Evolutionary conservation across 2,329 filamentous ascomycete species (phyloP).

Genomic region (Botrytis elliptica): DNA sequence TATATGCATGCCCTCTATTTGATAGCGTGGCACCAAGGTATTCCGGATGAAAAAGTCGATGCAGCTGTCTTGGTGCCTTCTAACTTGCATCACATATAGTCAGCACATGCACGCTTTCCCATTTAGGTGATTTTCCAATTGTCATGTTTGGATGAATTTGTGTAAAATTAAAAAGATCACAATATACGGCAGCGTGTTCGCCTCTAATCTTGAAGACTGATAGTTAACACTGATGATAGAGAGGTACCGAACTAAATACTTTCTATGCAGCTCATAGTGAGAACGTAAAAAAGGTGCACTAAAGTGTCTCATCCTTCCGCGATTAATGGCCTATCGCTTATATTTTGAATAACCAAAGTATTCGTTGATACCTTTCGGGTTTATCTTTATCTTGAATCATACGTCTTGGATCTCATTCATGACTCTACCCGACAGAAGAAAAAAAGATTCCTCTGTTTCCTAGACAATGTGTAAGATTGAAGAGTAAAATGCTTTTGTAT

Average conservation of each 20-base stretch:
- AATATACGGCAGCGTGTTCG: too few species aligned
- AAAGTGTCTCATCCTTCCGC: neutral
- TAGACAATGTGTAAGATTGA: neutral
- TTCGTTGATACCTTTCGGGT: neutral
- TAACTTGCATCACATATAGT: neutral
- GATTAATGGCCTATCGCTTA: neutral
- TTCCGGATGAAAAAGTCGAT: neutral
- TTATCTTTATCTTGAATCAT: neutral
- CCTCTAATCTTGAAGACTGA: too few species aligned
- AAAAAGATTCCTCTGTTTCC: neutral
- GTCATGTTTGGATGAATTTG: too few species aligned
- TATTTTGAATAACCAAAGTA: neutral
- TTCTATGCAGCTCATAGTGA: neutral
- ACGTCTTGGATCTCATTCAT: neutral
- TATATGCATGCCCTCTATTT: conserved; percentile 5
- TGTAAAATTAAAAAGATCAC: too few species aligned
- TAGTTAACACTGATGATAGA: too few species aligned
- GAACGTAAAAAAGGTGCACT: neutral
- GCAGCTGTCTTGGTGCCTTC: neutral
- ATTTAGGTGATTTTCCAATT: too few species aligned
- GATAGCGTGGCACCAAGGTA: neutral
- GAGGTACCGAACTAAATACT: neutral
- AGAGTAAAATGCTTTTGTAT: neutral
- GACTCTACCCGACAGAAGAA: neutral
- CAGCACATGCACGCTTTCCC: neutral